Percentiles rank a stretch among this genome's conserved stretches.
These are phyloP conservation scores for Hypoxylon rickii DNA, from an alignment of 495 filamentous ascomycete genomes.

Conservation along the genomic window DNA sequence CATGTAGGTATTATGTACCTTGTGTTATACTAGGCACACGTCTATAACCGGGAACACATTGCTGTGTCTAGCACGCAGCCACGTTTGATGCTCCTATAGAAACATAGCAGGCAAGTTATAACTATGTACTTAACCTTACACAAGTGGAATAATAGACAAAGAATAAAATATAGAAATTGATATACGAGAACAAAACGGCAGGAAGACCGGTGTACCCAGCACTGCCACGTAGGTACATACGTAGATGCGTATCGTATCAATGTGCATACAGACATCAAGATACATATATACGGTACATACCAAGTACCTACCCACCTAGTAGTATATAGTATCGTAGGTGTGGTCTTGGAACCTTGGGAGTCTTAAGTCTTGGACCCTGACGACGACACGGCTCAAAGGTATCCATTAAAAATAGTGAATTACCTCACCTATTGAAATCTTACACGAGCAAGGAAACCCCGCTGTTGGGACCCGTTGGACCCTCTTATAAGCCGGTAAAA, in stretches of 20 bases:
- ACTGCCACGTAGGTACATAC: not conserved
- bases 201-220: not conserved
- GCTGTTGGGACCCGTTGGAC: conserved; percentile 12
- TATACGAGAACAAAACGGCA: not conserved
- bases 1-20: too few relatives aligned
- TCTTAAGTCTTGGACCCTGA: not conserved
- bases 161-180: too few relatives aligned
- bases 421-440: conserved; percentile 35
- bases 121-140: too few relatives aligned
- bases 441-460: conserved; percentile 32
- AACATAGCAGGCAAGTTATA: too few relatives aligned
- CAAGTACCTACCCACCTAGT: too few relatives aligned
- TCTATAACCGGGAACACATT: too few relatives aligned
- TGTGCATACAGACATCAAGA: not conserved
- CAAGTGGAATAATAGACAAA: too few relatives aligned
- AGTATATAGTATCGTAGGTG: conserved; percentile 31
- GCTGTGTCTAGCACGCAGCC: too few relatives aligned
- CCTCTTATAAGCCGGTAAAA: conserved; percentile 4
- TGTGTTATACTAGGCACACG: too few relatives aligned
- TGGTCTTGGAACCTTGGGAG: conserved; percentile 10
- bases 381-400: not conserved
- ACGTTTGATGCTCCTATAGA: too few relatives aligned
- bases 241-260: not conserved
- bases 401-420: conserved; percentile 15
- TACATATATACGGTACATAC: conserved; percentile 3